A percentile compares a stretch with the other conserved stretches of the same genome.
These are phyloP conservation scores for Microdochium trichocladiopsis DNA, from an alignment of 2,329 filamentous ascomycete genomes.

Conservation along the genomic window DNA sequence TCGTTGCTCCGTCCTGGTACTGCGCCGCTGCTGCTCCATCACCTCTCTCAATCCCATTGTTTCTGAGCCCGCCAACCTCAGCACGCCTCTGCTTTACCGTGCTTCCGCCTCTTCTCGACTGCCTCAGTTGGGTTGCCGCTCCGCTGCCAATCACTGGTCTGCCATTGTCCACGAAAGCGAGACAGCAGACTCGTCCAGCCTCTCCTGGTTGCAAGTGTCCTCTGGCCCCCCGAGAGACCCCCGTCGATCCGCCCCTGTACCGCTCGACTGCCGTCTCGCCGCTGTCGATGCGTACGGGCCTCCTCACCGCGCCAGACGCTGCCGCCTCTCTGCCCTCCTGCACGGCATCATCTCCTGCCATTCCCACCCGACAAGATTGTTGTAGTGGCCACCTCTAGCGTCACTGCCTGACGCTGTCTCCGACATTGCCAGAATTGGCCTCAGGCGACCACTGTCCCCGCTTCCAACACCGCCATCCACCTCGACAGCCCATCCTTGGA, in stretches of 20 bases:
- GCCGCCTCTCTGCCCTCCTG: background rate
- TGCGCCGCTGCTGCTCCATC: background rate
- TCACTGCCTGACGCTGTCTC: background rate
- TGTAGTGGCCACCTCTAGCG: background rate
- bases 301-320: constrained; percentile 1
- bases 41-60: background rate
- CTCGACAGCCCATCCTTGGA: background rate
- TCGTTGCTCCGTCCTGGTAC: background rate
- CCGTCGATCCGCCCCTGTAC: background rate
- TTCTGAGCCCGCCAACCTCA: background rate
- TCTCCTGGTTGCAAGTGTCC: background rate
- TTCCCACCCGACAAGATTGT: background rate
- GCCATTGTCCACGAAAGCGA: too few relatives aligned
- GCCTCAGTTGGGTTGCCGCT: background rate
- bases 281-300: background rate
- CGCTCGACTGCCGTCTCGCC: background rate
- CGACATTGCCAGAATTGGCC: background rate
- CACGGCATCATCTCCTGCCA: background rate
- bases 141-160: too few relatives aligned
- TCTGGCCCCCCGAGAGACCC: background rate
- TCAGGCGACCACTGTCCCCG: background rate
- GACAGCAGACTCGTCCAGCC: too few relatives aligned
- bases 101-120: background rate
- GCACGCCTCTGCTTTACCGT: background rate
- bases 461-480: background rate